Percentiles rank a stretch among this genome's conserved stretches.
Evolutionary conservation across 768 basidiomycete species (phyloP).

Genomic region (Daedaleopsis nitida): DNA sequence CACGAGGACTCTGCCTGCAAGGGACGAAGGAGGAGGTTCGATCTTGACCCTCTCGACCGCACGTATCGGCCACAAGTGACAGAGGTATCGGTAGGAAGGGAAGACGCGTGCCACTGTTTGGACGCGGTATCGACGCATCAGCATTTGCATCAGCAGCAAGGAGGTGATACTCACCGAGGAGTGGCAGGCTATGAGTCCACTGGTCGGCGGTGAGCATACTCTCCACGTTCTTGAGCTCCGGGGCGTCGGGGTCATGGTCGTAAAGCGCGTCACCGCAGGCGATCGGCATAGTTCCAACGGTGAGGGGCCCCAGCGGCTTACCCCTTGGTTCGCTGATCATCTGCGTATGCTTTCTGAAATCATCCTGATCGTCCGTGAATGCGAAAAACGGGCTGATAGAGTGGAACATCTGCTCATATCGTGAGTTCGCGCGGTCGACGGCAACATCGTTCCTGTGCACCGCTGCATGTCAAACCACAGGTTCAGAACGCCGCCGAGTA

Average conservation of each 20-base stretch:
- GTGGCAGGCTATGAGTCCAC: background rate
- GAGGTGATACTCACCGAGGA: background rate
- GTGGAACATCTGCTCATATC: background rate
- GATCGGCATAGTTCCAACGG: background rate
- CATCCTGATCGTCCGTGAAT: background rate
- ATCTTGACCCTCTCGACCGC: background rate
- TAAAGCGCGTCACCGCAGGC: background rate
- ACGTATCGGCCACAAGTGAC: background rate
- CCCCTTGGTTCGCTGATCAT: background rate
- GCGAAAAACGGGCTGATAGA: background rate
- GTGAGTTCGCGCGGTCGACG: background rate
- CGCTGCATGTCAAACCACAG: background rate
- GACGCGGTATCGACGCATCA: background rate
- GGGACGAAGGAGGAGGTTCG: background rate
- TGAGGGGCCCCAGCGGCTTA: background rate
- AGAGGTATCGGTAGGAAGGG: background rate
- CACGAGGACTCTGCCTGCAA: background rate
- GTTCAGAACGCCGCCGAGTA: background rate
- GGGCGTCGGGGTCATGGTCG: background rate
- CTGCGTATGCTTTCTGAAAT: no score
- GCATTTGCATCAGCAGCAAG: background rate
- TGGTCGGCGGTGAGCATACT: background rate
- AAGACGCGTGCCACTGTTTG: background rate
- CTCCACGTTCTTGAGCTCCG: background rate
- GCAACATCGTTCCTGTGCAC: background rate